These are phyloP conservation scores for Podosphaera fusca DNA, from an alignment of 2,329 filamentous ascomycete species.

Conservation along the genomic window DNA sequence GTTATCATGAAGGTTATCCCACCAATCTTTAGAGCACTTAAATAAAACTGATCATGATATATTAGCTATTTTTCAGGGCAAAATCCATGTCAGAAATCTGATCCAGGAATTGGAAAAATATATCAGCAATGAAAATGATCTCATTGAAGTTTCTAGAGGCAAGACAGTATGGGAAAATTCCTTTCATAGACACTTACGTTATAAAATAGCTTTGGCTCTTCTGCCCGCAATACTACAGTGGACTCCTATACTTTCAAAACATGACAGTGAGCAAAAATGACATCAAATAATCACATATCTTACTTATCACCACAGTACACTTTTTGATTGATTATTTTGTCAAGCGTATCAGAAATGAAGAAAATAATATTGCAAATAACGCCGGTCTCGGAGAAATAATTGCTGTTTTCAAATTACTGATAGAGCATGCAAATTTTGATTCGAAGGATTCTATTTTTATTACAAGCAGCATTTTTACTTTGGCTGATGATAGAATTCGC, in stretches of 20 bases:
- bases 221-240: slow-evolving; percentile 6
- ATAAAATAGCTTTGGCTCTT: slow-evolving; percentile 4
- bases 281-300: neutral
- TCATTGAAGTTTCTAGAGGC: slow-evolving; percentile 8
- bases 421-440: slow-evolving; percentile 5
- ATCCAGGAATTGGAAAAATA: slow-evolving; percentile 7
- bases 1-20: slow-evolving; percentile 6
- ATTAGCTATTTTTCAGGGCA: slow-evolving; percentile 7
- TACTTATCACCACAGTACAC: slow-evolving; percentile 6
- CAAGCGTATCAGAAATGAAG: slow-evolving; percentile 3
- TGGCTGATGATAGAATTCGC: slow-evolving; percentile 2
- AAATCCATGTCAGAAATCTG: slow-evolving; percentile 4
- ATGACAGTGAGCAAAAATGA: slow-evolving; percentile 5
- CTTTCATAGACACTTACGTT: slow-evolving; percentile 2
- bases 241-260: slow-evolving; percentile 5
- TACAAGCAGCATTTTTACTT: slow-evolving; percentile 6
- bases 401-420: slow-evolving; percentile 4
- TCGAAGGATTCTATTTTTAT: slow-evolving; percentile 6
- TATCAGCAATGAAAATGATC: slow-evolving; percentile 6
- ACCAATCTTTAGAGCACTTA: no score
- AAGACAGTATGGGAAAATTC: neutral
- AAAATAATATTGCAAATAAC: slow-evolving; percentile 4
- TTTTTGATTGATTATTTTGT: slow-evolving; percentile 9
- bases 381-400: slow-evolving; percentile 9
- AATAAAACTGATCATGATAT: neutral